These are phyloP conservation scores for Macrolepiota dolichaula DNA, from an alignment of 768 basidiomycete species.

Conservation along the genomic window DNA sequence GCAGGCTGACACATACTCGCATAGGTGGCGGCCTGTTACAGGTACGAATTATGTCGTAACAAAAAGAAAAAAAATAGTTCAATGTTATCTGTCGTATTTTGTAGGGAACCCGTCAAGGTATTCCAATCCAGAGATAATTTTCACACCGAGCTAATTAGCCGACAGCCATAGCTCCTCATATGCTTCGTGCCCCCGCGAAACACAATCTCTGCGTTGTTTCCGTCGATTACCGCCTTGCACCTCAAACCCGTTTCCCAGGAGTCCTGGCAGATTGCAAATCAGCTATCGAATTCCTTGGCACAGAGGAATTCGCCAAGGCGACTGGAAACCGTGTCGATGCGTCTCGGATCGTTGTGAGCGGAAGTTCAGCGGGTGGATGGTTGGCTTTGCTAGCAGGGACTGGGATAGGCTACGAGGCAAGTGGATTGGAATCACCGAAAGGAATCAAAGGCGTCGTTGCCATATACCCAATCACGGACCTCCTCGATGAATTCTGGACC, in stretches of 20 bases:
- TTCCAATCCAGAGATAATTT: not conserved
- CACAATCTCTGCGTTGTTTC: conserved; percentile 30
- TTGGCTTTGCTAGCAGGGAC: conserved; percentile 30
- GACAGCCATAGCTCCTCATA: conserved; percentile 31
- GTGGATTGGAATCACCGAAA: conserved; percentile 25
- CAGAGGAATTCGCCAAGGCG: conserved; percentile 21
- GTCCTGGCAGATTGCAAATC: conserved; percentile 31
- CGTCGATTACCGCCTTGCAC: conserved; percentile 34
- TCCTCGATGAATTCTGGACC: conserved; percentile 34
- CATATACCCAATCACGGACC: conserved; percentile 35
- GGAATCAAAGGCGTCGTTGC: conserved; percentile 29
- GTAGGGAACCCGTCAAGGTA: conserved; percentile 11
- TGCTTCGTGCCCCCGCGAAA: conserved; percentile 26
- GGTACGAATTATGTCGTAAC: conserved; percentile 10
- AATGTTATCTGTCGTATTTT: not conserved
- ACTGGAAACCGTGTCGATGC: conserved; percentile 27
- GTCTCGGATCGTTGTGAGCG: conserved; percentile 28
- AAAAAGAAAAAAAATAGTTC: not conserved
- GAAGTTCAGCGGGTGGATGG: conserved; percentile 39
- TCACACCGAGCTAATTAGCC: not conserved
- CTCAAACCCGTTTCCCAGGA: conserved; percentile 31
- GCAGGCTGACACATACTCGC: not conserved
- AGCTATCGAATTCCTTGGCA: conserved; percentile 30
- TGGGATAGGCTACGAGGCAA: conserved; percentile 31
- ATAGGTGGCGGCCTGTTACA: conserved; percentile 31